Conservation (phyloP, 108 stramenopile species). For the Bacterosira constricta region DNA sequence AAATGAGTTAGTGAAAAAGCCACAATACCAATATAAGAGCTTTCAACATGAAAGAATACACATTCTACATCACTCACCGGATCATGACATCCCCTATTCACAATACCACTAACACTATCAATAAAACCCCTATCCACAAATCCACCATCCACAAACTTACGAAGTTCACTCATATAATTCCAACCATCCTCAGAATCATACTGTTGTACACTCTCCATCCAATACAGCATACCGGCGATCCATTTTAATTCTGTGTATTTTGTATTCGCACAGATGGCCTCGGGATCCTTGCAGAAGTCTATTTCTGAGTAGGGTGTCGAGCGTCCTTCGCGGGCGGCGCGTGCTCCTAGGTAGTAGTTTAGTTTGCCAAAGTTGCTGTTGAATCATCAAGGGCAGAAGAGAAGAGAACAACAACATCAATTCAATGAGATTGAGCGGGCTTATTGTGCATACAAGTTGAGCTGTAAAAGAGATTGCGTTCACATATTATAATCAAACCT, state of each 20-base stretch:
- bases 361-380: constrained; percentile 46
- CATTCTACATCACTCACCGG: background rate
- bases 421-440: no score
- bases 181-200: constrained; percentile 35
- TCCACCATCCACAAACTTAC: constrained; percentile 31
- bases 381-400: no score
- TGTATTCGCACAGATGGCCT: constrained; percentile 18
- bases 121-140: constrained; percentile 21
- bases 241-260: constrained; percentile 45
- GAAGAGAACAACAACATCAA: no score
- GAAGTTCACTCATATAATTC: constrained; percentile 28
- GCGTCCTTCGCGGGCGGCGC: constrained; percentile 29
- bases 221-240: constrained; percentile 50
- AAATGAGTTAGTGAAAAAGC: no score
- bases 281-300: constrained; percentile 44
- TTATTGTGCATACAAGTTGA: no score
- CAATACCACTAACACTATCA: constrained; percentile 29
- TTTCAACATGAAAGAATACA: background rate
- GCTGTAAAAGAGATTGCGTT: no score
- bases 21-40: no score
- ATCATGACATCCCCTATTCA: constrained; percentile 17
- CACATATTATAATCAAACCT: no score
- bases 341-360: constrained; percentile 30
- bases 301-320: constrained; percentile 27
- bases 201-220: constrained; percentile 27